These are phyloP conservation scores for Mitragyna speciosa DNA, from an alignment of 257 asterid genomes.

Conservation along the genomic window DNA sequence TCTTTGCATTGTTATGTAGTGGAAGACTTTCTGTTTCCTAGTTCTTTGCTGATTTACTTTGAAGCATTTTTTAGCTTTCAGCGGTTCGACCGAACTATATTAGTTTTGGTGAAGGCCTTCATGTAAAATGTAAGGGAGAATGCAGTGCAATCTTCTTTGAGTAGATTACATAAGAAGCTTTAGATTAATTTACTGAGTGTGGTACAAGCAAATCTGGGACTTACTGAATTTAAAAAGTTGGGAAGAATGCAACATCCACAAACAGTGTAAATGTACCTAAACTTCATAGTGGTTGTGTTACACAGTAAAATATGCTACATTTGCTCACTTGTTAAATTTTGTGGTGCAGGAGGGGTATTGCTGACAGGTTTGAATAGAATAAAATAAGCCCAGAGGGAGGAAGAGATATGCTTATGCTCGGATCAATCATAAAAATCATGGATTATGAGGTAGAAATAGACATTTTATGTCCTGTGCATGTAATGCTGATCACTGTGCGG, in stretches of 20 bases:
- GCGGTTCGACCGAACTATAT: not conserved
- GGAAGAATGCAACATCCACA: not conserved
- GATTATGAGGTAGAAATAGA: not conserved
- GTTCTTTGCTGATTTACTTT: not conserved
- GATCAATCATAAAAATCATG: not conserved
- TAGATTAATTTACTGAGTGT: not conserved
- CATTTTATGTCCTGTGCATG: not conserved
- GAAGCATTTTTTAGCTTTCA: not conserved
- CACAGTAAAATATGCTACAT: not conserved
- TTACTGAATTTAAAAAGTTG: not conserved
- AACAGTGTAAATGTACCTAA: not conserved
- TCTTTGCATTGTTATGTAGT: not conserved
- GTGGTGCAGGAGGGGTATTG: not conserved
- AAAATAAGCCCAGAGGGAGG: not conserved
- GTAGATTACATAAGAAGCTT: not conserved
- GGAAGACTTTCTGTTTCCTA: not conserved
- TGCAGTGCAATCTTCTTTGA: not conserved
- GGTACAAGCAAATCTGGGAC: not conserved
- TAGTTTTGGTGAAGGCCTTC: not conserved
- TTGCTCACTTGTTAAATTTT: not conserved
- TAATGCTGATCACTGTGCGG: not conserved
- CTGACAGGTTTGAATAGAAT: not conserved
- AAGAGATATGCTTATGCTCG: not conserved
- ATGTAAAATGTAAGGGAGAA: not conserved
- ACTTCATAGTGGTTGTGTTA: not conserved